phyloP scores from a whole-genome alignment of 1,284 basidiomycete species.

The Ustilago hordei region DNA sequence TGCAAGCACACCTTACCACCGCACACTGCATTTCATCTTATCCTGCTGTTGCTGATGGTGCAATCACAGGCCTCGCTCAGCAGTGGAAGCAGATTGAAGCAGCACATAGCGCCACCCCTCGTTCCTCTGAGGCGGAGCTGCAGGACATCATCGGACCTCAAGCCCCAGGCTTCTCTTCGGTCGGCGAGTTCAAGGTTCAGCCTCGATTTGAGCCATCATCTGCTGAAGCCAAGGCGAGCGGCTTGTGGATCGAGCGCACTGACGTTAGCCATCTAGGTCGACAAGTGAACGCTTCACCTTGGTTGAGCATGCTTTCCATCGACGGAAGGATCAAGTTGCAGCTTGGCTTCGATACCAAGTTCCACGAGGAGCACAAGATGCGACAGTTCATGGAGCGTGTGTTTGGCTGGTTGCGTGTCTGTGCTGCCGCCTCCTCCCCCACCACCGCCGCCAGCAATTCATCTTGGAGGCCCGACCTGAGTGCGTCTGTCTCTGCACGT shows the following conservation, averaged over 20 bases:
- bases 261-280: slow-evolving; percentile 29
- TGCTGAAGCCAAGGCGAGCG: slow-evolving; percentile 4
- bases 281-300: slow-evolving; percentile 47
- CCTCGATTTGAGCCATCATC: slow-evolving; percentile 22
- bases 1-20: slow-evolving; percentile 21
- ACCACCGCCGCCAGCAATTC: not conserved
- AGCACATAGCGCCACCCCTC: not conserved
- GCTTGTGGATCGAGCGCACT: slow-evolving; percentile 25
- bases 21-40: slow-evolving; percentile 31
- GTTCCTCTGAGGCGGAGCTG: slow-evolving; percentile 3
- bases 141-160: slow-evolving; percentile 29
- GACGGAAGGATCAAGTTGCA: slow-evolving; percentile 39
- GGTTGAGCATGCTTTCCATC: slow-evolving; percentile 40
- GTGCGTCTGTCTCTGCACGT: slow-evolving; percentile 20
- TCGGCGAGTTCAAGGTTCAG: slow-evolving; percentile 10
- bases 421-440: slow-evolving; percentile 20
- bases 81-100: slow-evolving; percentile 21
- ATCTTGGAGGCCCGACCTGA: not conserved
- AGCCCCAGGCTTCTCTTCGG: slow-evolving; percentile 34
- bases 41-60: slow-evolving; percentile 1
- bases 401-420: slow-evolving; percentile 24
- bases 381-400: slow-evolving; percentile 19
- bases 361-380: slow-evolving; percentile 35
- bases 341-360: slow-evolving; percentile 42
- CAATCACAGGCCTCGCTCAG: slow-evolving; percentile 9